phyloP scores from a whole-genome alignment of 495 filamentous ascomycete genomes.

The Elasticomyces elasticus region DNA sequence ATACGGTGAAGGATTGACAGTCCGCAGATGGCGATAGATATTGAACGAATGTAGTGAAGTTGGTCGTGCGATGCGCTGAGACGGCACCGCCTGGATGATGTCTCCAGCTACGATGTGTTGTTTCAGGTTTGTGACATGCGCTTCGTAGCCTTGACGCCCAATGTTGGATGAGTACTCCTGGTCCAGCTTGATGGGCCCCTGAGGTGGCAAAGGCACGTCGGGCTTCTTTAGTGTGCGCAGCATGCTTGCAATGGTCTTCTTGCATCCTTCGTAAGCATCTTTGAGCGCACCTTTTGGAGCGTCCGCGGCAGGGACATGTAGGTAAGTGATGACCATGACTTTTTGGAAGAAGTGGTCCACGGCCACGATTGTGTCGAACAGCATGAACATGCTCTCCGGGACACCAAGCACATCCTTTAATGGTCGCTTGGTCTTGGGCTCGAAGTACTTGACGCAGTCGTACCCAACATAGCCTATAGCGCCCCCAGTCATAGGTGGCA shows the following conservation, averaged over 20 bases:
- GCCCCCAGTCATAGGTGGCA: conserved; percentile 81
- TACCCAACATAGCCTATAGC: conserved; percentile 95
- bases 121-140: conserved; percentile 71
- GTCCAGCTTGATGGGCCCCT: conserved; percentile 57
- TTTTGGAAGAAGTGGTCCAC: conserved; percentile 91
- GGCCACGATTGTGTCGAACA: conserved; percentile 89
- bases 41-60: conserved; percentile 93
- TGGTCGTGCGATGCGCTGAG: conserved; percentile 80
- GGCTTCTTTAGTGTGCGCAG: conserved; percentile 59
- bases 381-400: conserved; percentile 93
- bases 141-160: conserved; percentile 76
- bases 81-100: conserved; percentile 96
- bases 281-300: conserved; percentile 28
- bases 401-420: conserved; percentile 81
- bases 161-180: conserved; percentile 90
- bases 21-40: conserved; percentile 92
- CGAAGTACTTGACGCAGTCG: conserved; percentile 95
- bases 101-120: conserved; percentile 80
- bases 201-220: conserved; percentile 66
- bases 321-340: conserved; percentile 85
- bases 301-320: conserved; percentile 48
- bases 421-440: conserved; percentile 77
- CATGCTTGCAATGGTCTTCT: conserved; percentile 49
- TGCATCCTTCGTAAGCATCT: conserved; percentile 57
- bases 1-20: conserved; percentile 91